These are phyloP conservation scores for Mycotypha africana DNA, from an alignment of 371 early-diverging fungal species.

Conservation along the genomic window DNA sequence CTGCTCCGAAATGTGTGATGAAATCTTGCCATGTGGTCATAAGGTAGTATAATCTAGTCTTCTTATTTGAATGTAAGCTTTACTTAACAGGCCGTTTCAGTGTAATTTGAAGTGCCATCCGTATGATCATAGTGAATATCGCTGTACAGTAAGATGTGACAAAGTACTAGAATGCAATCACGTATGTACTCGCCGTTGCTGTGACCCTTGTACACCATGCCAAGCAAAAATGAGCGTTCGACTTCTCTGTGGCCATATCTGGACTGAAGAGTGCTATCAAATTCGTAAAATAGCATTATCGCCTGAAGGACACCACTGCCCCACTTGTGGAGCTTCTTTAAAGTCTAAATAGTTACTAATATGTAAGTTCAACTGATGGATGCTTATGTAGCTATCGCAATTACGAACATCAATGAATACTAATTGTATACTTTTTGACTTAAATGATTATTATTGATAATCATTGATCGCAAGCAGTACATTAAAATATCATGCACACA, in stretches of 20 bases:
- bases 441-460: too few relatives aligned
- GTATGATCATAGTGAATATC: constrained; percentile 30
- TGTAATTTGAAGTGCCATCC: constrained; percentile 46
- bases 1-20: constrained; percentile 38
- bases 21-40: constrained; percentile 41
- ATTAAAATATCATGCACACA: too few relatives aligned
- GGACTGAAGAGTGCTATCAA: constrained; percentile 19
- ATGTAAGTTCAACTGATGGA: too few relatives aligned
- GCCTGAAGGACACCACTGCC: constrained; percentile 8
- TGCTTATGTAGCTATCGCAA: too few relatives aligned
- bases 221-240: constrained; percentile 5
- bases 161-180: constrained; percentile 34
- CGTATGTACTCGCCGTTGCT: constrained; percentile 34
- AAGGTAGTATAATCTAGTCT: constrained; percentile 21
- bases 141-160: constrained; percentile 36
- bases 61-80: neutral
- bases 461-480: too few relatives aligned
- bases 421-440: too few relatives aligned
- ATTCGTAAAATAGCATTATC: constrained; percentile 10
- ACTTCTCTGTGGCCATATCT: constrained; percentile 33
- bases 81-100: constrained; percentile 7
- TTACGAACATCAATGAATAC: too few relatives aligned
- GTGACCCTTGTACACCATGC: constrained; percentile 42
- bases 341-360: too few relatives aligned
- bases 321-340: constrained; percentile 8